A percentile compares a stretch with the other conserved stretches of the same genome.
Conservation (phyloP, 1,284 basidiomycete species). For the Phaffia rhodozyma region DNA sequence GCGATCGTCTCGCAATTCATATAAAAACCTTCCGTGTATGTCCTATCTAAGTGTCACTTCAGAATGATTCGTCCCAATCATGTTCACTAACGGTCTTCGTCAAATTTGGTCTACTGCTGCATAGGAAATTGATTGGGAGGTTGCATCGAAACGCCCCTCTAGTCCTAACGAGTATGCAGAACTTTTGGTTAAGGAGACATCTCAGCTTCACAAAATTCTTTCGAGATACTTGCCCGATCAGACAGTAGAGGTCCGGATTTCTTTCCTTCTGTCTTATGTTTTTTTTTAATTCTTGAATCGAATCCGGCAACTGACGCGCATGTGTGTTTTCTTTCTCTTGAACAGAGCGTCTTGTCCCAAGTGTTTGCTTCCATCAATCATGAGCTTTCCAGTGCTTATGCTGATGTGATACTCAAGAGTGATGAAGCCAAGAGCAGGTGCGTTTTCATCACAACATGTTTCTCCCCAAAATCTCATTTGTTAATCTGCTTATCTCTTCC, state of each 20-base stretch:
- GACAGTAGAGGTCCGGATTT: slow-evolving; percentile 59
- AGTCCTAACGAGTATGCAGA: slow-evolving; percentile 71
- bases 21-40: slow-evolving; percentile 62
- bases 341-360: slow-evolving; percentile 76
- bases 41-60: slow-evolving; percentile 9
- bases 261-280: not conserved
- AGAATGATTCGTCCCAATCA: not conserved
- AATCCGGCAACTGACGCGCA: not conserved
- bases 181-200: slow-evolving; percentile 85
- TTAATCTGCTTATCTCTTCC: slow-evolving; percentile 12
- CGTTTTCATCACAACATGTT: slow-evolving; percentile 23
- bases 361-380: slow-evolving; percentile 85
- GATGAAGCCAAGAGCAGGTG: slow-evolving; percentile 71
- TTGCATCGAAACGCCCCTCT: slow-evolving; percentile 43
- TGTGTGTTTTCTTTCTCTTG: slow-evolving; percentile 7
- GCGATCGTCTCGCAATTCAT: slow-evolving; percentile 80
- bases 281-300: slow-evolving; percentile 1
- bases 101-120: not conserved
- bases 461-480: not conserved
- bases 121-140: slow-evolving; percentile 65
- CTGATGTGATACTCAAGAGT: slow-evolving; percentile 62
- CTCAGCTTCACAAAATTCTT: slow-evolving; percentile 90
- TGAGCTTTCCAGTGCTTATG: slow-evolving; percentile 71
- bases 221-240: slow-evolving; percentile 70
- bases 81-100: not conserved